Evolutionary conservation across 495 filamentous ascomycete species (phyloP).

Genomic region (Hypoxylon rickii): DNA sequence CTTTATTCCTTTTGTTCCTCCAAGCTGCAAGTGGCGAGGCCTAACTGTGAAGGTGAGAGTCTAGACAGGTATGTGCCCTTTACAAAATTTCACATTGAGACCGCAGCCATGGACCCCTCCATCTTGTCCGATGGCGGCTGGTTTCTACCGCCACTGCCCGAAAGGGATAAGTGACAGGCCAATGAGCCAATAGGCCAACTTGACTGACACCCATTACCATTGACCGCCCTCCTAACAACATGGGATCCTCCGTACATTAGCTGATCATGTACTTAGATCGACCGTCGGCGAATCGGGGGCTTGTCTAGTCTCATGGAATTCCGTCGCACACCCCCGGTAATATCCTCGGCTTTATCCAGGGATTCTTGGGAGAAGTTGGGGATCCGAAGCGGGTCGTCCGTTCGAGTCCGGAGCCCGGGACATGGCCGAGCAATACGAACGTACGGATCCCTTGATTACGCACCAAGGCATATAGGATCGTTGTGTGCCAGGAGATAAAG

Average conservation of each 20-base stretch:
- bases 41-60: background rate
- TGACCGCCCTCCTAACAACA: background rate
- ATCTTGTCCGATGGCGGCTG: conserved; percentile 9
- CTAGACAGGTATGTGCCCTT: background rate
- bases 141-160: background rate
- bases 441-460: conserved; percentile 26
- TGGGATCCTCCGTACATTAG: background rate
- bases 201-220: background rate
- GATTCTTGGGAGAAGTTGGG: conserved; percentile 20
- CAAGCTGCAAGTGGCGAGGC: too few relatives aligned
- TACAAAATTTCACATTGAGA: background rate
- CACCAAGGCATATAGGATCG: conserved; percentile 11
- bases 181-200: background rate
- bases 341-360: conserved; percentile 3
- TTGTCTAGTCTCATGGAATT: background rate
- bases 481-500: conserved; percentile 23
- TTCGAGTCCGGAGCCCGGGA: conserved; percentile 30
- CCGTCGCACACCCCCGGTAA: conserved; percentile 6
- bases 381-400: conserved; percentile 32
- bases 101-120: conserved; percentile 11
- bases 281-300: background rate
- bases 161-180: background rate
- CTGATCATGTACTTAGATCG: background rate
- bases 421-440: background rate
- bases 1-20: too few relatives aligned